A percentile compares a stretch with the other conserved stretches of the same genome.
Evolutionary conservation across 768 basidiomycete species (phyloP).

Genomic region (Leccinum subgranulosum): DNA sequence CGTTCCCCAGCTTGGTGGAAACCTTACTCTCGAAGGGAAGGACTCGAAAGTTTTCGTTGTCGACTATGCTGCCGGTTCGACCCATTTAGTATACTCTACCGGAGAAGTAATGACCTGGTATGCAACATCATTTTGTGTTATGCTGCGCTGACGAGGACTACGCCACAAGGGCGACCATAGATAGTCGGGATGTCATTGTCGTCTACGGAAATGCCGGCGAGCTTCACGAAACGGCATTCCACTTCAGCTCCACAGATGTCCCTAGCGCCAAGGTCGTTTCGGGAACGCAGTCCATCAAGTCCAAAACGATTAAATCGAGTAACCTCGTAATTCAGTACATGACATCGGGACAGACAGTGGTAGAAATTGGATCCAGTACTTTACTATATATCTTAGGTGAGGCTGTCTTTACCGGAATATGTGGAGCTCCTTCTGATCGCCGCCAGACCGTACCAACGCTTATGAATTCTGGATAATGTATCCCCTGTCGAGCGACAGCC

Average conservation of each 20-base stretch:
- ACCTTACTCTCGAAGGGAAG: conserved; percentile 44
- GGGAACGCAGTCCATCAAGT: conserved; percentile 32
- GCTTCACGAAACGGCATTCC: conserved; percentile 50
- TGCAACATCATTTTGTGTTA: neutral
- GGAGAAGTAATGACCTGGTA: conserved; percentile 51
- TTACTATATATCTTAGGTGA: conserved; percentile 46
- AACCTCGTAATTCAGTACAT: conserved; percentile 43
- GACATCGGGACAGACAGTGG: conserved; percentile 45
- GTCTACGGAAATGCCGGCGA: conserved; percentile 47
- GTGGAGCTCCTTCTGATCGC: neutral
- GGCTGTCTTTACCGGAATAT: conserved; percentile 2
- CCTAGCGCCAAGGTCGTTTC: conserved; percentile 24
- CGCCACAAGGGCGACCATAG: conserved; percentile 42
- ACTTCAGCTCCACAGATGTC: conserved; percentile 24
- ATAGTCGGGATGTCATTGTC: conserved; percentile 44
- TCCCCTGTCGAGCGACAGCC: conserved; percentile 22
- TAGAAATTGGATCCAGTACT: conserved; percentile 38
- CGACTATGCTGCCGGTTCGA: conserved; percentile 45
- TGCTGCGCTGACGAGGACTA: neutral
- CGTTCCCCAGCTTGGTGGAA: conserved; percentile 43
- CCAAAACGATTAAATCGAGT: conserved; percentile 33
- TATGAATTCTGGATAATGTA: conserved; percentile 53
- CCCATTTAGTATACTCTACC: conserved; percentile 44
- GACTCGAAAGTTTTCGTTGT: conserved; percentile 53
- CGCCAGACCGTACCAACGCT: conserved; percentile 44